Percentiles rank a stretch among this genome's conserved stretches.
Conservation (phyloP, 805 yeast genomes). For the Blastobotrys chiropterorum region DNA sequence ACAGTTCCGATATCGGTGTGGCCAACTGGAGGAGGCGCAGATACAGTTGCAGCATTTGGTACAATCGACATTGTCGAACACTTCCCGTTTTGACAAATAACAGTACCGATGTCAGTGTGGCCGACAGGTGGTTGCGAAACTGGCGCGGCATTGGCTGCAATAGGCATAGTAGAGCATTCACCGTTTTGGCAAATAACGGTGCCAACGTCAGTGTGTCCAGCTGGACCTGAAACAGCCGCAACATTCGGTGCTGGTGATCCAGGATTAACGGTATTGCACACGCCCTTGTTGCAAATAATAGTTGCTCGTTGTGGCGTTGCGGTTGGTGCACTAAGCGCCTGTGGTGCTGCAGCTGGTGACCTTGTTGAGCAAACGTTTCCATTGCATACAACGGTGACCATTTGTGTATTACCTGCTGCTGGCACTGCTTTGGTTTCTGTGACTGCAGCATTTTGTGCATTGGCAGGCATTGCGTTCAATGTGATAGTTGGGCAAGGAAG, state of each 20-base stretch:
- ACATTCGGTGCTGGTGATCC: neutral
- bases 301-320: neutral
- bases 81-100: neutral
- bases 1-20: neutral
- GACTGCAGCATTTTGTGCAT: too few relatives aligned
- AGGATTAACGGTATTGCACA: too few relatives aligned
- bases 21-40: neutral
- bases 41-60: neutral
- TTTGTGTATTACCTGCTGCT: neutral
- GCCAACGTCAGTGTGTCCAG: neutral
- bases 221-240: neutral
- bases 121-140: neutral
- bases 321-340: neutral
- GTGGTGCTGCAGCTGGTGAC: neutral
- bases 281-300: too few relatives aligned
- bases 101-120: neutral
- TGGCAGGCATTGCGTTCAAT: neutral
- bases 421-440: neutral
- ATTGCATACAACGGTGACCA: slow-evolving; percentile 11
- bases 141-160: neutral
- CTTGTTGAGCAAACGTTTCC: neutral
- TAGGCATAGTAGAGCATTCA: slow-evolving; percentile 2
- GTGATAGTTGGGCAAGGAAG: slow-evolving; percentile 5
- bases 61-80: neutral
- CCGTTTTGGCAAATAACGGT: slow-evolving; percentile 6